Evolutionary conservation across 441 rosid genomes (phyloP).

Genomic region (Pelargonium cotyledonis): DNA sequence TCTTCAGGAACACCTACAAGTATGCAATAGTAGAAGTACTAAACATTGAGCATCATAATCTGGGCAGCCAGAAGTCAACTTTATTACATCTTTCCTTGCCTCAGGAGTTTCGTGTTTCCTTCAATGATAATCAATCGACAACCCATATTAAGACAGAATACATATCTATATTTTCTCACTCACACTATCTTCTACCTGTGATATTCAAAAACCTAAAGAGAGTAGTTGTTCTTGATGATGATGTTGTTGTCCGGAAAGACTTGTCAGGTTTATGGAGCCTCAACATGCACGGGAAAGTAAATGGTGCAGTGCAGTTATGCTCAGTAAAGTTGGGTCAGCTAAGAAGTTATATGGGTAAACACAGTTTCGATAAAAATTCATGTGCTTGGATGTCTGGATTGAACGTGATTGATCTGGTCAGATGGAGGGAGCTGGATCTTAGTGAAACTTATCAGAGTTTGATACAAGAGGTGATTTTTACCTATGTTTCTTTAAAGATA

Average conservation of each 20-base stretch:
- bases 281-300: conserved; percentile 76
- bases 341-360: conserved; percentile 39
- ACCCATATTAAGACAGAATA: conserved; percentile 51
- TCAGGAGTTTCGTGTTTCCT: conserved; percentile 73
- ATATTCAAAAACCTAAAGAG: conserved; percentile 57
- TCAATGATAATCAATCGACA: conserved; percentile 33
- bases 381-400: conserved; percentile 98
- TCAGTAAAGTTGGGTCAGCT: conserved; percentile 66
- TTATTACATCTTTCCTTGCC: conserved; percentile 46
- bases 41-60: conserved; percentile 55
- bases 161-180: conserved; percentile 60
- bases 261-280: conserved; percentile 24
- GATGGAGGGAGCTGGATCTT: conserved; percentile 75
- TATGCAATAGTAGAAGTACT: conserved; percentile 60
- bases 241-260: conserved; percentile 28
- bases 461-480: conserved; percentile 49
- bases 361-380: conserved; percentile 36
- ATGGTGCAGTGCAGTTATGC: conserved; percentile 70
- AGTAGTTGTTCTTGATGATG: conserved; percentile 43
- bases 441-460: conserved; percentile 57
- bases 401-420: conserved; percentile 67
- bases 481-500: conserved; percentile 5
- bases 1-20: conserved; percentile 48
- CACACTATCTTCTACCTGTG: conserved; percentile 78
- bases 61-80: conserved; percentile 36